phyloP scores from a whole-genome alignment of 495 filamentous ascomycete genomes.

The Penicillium turbatum region DNA sequence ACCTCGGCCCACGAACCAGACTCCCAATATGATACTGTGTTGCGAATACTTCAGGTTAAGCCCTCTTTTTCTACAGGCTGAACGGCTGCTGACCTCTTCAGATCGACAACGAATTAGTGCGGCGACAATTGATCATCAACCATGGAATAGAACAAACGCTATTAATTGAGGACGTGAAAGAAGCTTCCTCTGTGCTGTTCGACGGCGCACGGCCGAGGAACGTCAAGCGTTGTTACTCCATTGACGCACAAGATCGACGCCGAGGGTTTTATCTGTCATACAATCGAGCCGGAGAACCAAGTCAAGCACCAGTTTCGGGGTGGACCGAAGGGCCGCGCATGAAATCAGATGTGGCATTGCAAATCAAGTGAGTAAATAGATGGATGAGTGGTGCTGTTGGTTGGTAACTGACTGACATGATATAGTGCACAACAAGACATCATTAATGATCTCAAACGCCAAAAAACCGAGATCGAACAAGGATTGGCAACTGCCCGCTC shows the following conservation, averaged over 20 bases:
- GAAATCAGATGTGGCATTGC: conserved; percentile 70
- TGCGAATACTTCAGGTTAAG: conserved; percentile 65
- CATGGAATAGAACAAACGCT: conserved; percentile 80
- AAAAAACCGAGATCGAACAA: conserved; percentile 37
- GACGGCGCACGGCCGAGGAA: conserved; percentile 57
- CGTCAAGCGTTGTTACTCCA: conserved; percentile 65
- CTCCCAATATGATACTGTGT: conserved; percentile 62
- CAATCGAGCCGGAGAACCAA: conserved; percentile 50
- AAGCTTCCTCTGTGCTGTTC: conserved; percentile 69
- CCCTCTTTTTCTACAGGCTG: conserved; percentile 2
- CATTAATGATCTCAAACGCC: conserved; percentile 38
- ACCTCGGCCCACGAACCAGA: conserved; percentile 70
- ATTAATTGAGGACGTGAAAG: conserved; percentile 60
- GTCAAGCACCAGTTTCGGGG: conserved; percentile 49
- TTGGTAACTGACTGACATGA: not conserved
- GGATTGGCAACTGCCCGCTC: conserved; percentile 29
- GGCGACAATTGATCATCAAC: conserved; percentile 77
- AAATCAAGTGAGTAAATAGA: conserved; percentile 47
- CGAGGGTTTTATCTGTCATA: conserved; percentile 62
- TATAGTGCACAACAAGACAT: conserved; percentile 43
- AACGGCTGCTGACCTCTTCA: conserved; percentile 23
- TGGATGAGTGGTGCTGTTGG: no score
- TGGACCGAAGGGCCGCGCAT: conserved; percentile 60
- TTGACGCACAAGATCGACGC: conserved; percentile 53
- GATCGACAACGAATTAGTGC: conserved; percentile 74